phyloP scores from a whole-genome alignment of 2,329 filamentous ascomycete genomes.

The Blastomyces emzantsi region DNA sequence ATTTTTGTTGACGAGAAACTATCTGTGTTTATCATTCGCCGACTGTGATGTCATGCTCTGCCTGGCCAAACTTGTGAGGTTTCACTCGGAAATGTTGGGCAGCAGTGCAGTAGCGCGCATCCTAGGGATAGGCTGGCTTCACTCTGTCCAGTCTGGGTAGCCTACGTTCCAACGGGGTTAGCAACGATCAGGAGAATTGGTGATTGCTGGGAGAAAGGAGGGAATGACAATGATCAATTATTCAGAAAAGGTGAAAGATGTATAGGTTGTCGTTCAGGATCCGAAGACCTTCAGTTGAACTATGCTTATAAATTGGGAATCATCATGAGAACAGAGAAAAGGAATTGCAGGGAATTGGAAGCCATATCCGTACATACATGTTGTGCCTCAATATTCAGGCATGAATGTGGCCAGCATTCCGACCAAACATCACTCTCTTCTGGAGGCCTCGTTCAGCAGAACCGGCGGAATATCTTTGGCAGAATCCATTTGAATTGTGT shows the following conservation, averaged over 20 bases:
- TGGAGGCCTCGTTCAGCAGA: not conserved
- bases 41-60: not conserved
- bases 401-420: not conserved
- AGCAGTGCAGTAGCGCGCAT: conserved; percentile 15
- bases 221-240: not conserved
- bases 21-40: not conserved
- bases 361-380: not conserved
- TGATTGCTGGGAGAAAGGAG: not conserved
- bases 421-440: no score
- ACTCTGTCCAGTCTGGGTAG: not conserved
- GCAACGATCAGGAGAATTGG: not conserved
- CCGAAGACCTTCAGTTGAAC: conserved; percentile 25
- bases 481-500: not conserved
- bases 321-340: conserved; percentile 18
- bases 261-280: conserved; percentile 22
- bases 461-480: not conserved
- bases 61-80: not conserved
- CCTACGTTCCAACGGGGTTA: conserved; percentile 3
- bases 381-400: not conserved
- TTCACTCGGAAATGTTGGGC: conserved; percentile 12
- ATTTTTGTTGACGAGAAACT: not conserved
- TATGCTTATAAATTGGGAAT: conserved; percentile 23
- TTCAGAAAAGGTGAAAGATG: conserved; percentile 22
- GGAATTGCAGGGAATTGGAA: not conserved
- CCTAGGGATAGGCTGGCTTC: not conserved